These are phyloP conservation scores for Capronia epimyces DNA, from an alignment of 2,329 filamentous ascomycete genomes.

Conservation along the genomic window DNA sequence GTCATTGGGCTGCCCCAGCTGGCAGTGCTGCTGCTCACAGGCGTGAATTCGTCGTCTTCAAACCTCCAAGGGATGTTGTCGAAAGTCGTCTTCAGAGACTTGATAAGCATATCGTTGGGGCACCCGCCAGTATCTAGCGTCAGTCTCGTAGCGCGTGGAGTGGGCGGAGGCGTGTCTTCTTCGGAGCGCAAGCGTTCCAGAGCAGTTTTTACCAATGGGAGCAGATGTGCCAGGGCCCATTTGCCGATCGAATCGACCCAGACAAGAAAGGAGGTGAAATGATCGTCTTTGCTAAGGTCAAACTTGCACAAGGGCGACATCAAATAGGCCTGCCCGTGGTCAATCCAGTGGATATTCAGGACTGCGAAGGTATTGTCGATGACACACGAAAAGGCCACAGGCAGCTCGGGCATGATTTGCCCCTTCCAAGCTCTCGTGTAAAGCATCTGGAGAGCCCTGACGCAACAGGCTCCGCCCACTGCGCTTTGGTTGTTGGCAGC, in stretches of 20 bases:
- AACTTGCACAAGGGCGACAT: slow-evolving; percentile 29
- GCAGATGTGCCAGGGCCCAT: slow-evolving; percentile 22
- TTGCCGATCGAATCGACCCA: slow-evolving; percentile 27
- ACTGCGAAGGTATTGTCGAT: slow-evolving; percentile 28
- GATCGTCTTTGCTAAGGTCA: slow-evolving; percentile 25
- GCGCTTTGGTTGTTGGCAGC: slow-evolving; percentile 28
- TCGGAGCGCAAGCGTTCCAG: slow-evolving; percentile 16
- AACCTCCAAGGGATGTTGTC: slow-evolving; percentile 26
- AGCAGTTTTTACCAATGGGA: slow-evolving; percentile 25
- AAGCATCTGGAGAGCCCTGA: slow-evolving; percentile 26
- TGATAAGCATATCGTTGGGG: slow-evolving; percentile 21
- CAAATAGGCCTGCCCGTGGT: slow-evolving; percentile 26
- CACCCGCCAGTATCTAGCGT: slow-evolving; percentile 15
- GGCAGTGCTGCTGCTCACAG: slow-evolving; percentile 26
- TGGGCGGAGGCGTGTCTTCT: slow-evolving; percentile 20
- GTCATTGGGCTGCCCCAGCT: slow-evolving; percentile 26
- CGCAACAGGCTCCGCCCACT: slow-evolving; percentile 28
- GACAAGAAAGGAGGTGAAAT: slow-evolving; percentile 25
- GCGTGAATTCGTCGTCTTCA: slow-evolving; percentile 26
- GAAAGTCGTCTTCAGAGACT: slow-evolving; percentile 23
- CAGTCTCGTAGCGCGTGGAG: slow-evolving; percentile 13
- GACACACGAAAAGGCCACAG: slow-evolving; percentile 26
- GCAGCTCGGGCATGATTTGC: slow-evolving; percentile 16
- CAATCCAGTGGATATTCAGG: slow-evolving; percentile 29
- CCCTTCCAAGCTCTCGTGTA: slow-evolving; percentile 21